Evolutionary conservation across 1,139 yeast genomes (phyloP).

Genomic region (Zygosaccharomyces sapae): DNA sequence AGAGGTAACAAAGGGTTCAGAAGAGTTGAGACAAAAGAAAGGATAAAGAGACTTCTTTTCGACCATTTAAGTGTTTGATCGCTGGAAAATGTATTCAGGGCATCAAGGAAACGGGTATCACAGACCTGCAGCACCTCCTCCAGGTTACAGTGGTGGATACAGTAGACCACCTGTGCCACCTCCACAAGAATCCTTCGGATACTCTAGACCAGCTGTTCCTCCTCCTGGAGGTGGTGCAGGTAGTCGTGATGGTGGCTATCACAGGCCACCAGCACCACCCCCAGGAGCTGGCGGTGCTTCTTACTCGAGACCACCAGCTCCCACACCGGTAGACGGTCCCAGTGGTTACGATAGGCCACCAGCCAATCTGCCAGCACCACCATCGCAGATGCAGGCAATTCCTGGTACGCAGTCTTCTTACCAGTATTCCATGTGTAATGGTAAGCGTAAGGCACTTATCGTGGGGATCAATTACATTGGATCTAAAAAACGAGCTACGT

Average conservation of each 20-base stretch:
- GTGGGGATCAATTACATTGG: constrained; percentile 88
- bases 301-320: constrained; percentile 23
- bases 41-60: no score
- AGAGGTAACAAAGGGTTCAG: not conserved
- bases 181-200: not conserved
- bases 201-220: constrained; percentile 1
- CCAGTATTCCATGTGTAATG: constrained; percentile 73
- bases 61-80: not conserved
- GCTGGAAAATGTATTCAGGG: no score
- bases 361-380: constrained; percentile 24
- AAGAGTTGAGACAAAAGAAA: not conserved
- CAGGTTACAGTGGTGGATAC: no score
- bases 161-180: constrained; percentile 2
- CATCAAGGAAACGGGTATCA: not conserved
- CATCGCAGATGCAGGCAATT: constrained; percentile 24
- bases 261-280: constrained; percentile 24
- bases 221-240: not conserved
- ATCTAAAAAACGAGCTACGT: constrained; percentile 57
- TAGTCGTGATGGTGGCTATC: constrained; percentile 20
- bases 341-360: constrained; percentile 15
- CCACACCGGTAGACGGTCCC: constrained; percentile 16
- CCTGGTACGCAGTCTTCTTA: constrained; percentile 36
- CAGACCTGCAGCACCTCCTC: not conserved
- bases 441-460: constrained; percentile 73
- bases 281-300: constrained; percentile 12